Base-by-base conservation (phyloP, 441 rosid species). In the Populus tomentosa region DNA sequence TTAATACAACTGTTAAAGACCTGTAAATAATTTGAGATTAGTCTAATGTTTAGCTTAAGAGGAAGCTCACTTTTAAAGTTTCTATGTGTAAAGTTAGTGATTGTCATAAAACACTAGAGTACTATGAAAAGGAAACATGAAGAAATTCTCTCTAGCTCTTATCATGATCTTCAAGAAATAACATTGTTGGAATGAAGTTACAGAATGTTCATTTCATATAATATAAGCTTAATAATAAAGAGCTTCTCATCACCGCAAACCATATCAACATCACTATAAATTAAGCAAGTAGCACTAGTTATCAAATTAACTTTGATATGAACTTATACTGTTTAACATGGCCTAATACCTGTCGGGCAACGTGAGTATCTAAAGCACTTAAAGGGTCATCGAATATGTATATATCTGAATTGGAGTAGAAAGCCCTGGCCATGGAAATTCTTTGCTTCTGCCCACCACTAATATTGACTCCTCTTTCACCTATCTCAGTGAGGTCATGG, bases 401-500 rank as follows among this genome's bases (percentile, higher is more conserved):
- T 5, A 97, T 90, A 78, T 94, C 98, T 7, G 98, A 87, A 80
- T 89, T 86, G 56, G 98, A 91, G 84, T 94, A 97, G 80, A 97
- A 87, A 78, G 98, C 99, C 80, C 99, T 89, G 42, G 99, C 98
- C 94, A 97, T 87, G 69, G 98, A 94, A 81, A 97, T 89, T 86
- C 99, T 94, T 86, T 94, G 98, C 87, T 94, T 97, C 75, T 92
- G 98, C 84, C 99, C 98, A 64, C 98, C 98, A 77, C 99, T 97
- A 61, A 97, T 93, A 82, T 97, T 97, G 69, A 94, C 97, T 75
- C 98, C 99, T 82, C 98, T 93, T 87, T 91, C 98, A 75, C 98
- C 99, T 77, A 97, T 94, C 88, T 97, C 99, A 0, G 98, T 88
- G 71, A 89, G 85, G 84, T 97, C 99, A 72, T 85, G 90, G n/a